phyloP scores from a whole-genome alignment of 2,329 filamentous ascomycete genomes.

The Metarhizium anisopliae region DNA sequence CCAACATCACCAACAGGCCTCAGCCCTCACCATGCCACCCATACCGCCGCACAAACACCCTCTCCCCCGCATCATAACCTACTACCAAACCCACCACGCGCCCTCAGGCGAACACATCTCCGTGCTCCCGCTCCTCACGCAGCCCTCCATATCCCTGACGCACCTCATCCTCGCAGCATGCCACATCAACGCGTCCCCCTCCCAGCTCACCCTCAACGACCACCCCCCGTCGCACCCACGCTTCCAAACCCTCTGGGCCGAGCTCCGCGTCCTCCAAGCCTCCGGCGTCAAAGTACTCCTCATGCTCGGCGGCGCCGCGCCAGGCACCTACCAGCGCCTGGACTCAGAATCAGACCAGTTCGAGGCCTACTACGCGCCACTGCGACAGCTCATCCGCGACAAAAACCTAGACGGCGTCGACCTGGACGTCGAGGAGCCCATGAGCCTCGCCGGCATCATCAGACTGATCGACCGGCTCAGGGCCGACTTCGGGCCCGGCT shows the following conservation, averaged over 20 bases:
- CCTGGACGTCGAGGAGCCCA: constrained; percentile 71
- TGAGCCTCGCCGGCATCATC: constrained; percentile 57
- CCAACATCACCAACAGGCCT: not conserved
- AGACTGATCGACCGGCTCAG: constrained; percentile 59
- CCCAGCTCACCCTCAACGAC: constrained; percentile 71
- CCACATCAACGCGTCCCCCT: constrained; percentile 64
- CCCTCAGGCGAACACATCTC: constrained; percentile 36
- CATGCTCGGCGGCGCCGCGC: constrained; percentile 81
- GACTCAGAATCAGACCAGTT: constrained; percentile 50
- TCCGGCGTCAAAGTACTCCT: constrained; percentile 71
- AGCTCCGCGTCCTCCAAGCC: constrained; percentile 62
- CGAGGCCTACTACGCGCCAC: constrained; percentile 62
- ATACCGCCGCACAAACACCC: constrained; percentile 17
- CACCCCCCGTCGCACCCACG: constrained; percentile 57
- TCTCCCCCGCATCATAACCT: constrained; percentile 40
- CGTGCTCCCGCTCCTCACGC: constrained; percentile 41
- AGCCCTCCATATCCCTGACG: constrained; percentile 46
- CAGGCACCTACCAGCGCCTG: constrained; percentile 56
- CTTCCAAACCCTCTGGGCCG: constrained; percentile 69
- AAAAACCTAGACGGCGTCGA: constrained; percentile 62
- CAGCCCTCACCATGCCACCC: constrained; percentile 18
- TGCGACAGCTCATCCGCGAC: constrained; percentile 54
- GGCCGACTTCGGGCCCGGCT: constrained; percentile 57
- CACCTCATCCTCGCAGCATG: constrained; percentile 83
- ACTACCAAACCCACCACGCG: constrained; percentile 48